Evolutionary conservation across 495 filamentous ascomycete genomes (phyloP).

Genomic region (Penicillium longicatenatum): DNA sequence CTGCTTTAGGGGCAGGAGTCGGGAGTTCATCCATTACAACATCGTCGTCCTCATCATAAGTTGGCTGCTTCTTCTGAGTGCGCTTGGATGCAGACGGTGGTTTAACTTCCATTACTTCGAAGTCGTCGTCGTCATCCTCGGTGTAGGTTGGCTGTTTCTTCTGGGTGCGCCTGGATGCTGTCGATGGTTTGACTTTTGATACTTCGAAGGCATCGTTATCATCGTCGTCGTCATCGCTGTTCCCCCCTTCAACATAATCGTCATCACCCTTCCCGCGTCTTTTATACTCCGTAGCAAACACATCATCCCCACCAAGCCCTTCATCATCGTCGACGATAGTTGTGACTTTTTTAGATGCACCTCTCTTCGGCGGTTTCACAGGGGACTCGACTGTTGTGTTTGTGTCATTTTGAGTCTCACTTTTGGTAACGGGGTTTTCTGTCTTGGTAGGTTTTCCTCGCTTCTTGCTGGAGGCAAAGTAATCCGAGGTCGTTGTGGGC

Average conservation of each 20-base stretch:
- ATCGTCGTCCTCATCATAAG: slow-evolving; percentile 47
- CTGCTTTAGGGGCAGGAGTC: slow-evolving; percentile 40
- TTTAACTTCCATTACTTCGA: slow-evolving; percentile 40
- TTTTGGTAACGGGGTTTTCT: slow-evolving; percentile 19
- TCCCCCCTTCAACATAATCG: slow-evolving; percentile 66
- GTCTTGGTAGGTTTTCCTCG: slow-evolving; percentile 38
- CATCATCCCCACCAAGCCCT: slow-evolving; percentile 71
- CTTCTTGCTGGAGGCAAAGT: slow-evolving; percentile 63
- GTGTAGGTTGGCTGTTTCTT: not conserved
- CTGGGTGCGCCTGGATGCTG: slow-evolving; percentile 18
- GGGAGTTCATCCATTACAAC: slow-evolving; percentile 50
- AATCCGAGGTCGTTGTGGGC: slow-evolving; percentile 59
- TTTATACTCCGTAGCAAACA: slow-evolving; percentile 64
- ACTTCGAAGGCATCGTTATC: slow-evolving; percentile 37
- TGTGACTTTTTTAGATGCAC: slow-evolving; percentile 32
- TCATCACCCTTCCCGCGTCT: slow-evolving; percentile 66
- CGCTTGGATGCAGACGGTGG: slow-evolving; percentile 31
- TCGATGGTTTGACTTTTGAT: slow-evolving; percentile 38
- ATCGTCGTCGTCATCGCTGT: slow-evolving; percentile 58
- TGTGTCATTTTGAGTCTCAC: slow-evolving; percentile 29
- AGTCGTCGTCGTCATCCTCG: slow-evolving; percentile 43
- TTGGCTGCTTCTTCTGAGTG: slow-evolving; percentile 49
- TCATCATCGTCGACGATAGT: slow-evolving; percentile 59
- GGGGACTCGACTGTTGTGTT: slow-evolving; percentile 28
- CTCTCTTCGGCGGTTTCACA: slow-evolving; percentile 22